A percentile compares a stretch with the other conserved stretches of the same genome.
Conservation (phyloP, 225 moss, liverwort and hornwort genomes). For the Climacium dendroides region DNA sequence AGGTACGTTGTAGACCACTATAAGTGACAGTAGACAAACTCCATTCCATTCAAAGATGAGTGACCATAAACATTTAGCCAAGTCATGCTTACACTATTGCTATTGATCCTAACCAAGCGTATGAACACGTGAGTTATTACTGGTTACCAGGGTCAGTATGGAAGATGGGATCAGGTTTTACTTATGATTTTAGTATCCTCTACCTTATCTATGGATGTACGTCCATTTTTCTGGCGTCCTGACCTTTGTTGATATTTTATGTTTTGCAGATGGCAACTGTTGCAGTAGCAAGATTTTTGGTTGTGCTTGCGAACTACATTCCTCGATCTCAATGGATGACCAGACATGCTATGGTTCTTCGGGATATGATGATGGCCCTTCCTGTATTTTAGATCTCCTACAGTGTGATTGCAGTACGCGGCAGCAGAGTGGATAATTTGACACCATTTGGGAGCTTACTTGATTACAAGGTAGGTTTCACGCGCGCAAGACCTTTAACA, state of each 20-base stretch:
- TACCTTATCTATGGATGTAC: background rate
- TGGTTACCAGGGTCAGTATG: background rate
- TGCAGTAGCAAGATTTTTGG: slow-evolving; percentile 35
- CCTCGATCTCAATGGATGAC: slow-evolving; percentile 36
- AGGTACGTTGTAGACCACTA: background rate
- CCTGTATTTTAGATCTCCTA: slow-evolving; percentile 31
- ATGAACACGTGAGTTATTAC: background rate
- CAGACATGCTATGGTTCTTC: slow-evolving; percentile 15
- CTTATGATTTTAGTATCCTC: background rate
- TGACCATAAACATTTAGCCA: background rate
- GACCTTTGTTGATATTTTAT: background rate
- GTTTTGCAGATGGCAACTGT: slow-evolving; percentile 58
- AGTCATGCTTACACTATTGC: background rate
- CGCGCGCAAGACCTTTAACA: background rate
- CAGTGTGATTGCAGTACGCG: background rate
- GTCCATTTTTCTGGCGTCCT: background rate
- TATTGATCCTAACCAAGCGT: background rate
- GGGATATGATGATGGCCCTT: slow-evolving; percentile 37
- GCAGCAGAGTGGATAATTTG: background rate
- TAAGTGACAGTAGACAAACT: background rate
- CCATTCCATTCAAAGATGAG: background rate
- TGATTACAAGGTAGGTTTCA: background rate
- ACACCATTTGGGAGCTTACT: background rate
- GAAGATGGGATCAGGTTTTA: background rate
- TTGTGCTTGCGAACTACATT: slow-evolving; percentile 19